Evolutionary conservation across 2,329 filamentous ascomycete species (phyloP).

Genomic region (Ascosphaera apis): DNA sequence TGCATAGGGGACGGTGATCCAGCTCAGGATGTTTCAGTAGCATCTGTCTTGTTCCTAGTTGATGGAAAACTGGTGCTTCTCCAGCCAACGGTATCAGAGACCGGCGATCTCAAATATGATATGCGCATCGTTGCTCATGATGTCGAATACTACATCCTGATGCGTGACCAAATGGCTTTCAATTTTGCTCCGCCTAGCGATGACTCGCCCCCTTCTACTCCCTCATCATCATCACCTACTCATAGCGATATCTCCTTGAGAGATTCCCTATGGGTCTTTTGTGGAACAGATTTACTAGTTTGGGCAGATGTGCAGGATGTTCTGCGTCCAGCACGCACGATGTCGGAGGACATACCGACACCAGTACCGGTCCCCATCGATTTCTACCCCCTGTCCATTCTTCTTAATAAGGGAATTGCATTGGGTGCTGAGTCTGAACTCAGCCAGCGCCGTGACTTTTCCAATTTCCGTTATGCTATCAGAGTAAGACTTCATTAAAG

Average conservation of each 20-base stretch:
- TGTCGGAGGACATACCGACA: conserved; percentile 40
- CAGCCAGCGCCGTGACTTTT: conserved; percentile 70
- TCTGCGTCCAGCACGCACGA: conserved; percentile 40
- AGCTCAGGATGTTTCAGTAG: conserved; percentile 80
- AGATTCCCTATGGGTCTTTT: conserved; percentile 88
- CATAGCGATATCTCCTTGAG: conserved; percentile 35
- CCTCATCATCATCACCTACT: conserved; percentile 21
- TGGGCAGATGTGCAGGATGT: conserved; percentile 83
- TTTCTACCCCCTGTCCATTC: conserved; percentile 76
- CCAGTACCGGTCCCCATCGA: conserved; percentile 66
- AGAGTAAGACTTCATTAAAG: conserved; percentile 67
- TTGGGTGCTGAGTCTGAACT: conserved; percentile 81
- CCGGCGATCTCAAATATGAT: conserved; percentile 80
- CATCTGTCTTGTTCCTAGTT: conserved; percentile 86
- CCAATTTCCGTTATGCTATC: conserved; percentile 59
- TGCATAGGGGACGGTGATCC: conserved; percentile 56
- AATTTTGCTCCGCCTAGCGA: conserved; percentile 25
- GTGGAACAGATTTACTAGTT: conserved; percentile 60
- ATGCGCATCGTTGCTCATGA: conserved; percentile 94
- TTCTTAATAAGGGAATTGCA: conserved; percentile 74
- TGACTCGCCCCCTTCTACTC: conserved; percentile 25
- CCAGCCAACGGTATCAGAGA: conserved; percentile 61
- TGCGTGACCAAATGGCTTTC: conserved; percentile 52
- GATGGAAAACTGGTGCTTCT: conserved; percentile 89
- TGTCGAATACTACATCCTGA: conserved; percentile 82